A percentile compares a stretch with the other conserved stretches of the same genome.
Evolutionary conservation across 2,329 filamentous ascomycete species (phyloP).

Genomic region (Cordyceps cateniannulata): DNA sequence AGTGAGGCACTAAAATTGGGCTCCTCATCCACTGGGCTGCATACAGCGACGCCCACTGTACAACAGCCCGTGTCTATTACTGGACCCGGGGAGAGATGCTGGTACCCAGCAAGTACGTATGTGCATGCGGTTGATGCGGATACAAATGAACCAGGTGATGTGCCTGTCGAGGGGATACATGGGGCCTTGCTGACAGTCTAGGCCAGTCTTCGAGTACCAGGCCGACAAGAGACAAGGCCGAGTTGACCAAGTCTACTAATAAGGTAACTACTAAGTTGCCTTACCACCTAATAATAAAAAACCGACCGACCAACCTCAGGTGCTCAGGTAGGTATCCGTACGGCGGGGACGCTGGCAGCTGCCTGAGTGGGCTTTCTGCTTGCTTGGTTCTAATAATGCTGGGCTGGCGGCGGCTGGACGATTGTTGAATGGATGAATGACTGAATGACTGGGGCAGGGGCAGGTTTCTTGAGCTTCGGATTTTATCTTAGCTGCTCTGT

Average conservation of each 20-base stretch:
- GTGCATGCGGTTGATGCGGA: not conserved
- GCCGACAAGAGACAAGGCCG: not conserved
- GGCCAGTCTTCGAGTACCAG: not conserved
- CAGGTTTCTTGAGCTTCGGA: not conserved
- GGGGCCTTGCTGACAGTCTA: constrained; percentile 6
- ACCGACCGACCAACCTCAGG: too few species aligned
- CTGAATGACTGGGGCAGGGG: not conserved
- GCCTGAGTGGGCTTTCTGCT: not conserved
- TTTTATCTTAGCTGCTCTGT: not conserved
- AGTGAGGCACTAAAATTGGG: not conserved
- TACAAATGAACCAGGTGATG: constrained; percentile 7
- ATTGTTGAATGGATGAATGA: not conserved
- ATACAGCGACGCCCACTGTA: not conserved
- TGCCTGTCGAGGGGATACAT: constrained; percentile 3
- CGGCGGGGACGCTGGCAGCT: not conserved
- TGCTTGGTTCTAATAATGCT: not conserved
- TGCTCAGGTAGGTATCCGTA: not conserved
- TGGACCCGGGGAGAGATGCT: not conserved
- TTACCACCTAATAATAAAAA: too few species aligned
- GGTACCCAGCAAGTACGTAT: not conserved
- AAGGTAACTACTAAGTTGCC: too few species aligned
- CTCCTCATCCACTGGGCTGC: constrained; percentile 1
- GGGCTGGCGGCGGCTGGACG: not conserved
- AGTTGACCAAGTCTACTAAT: not conserved
- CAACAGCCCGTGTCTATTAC: not conserved